Conservation (phyloP, 805 yeast genomes). For the Monosporozyma aerobia region DNA sequence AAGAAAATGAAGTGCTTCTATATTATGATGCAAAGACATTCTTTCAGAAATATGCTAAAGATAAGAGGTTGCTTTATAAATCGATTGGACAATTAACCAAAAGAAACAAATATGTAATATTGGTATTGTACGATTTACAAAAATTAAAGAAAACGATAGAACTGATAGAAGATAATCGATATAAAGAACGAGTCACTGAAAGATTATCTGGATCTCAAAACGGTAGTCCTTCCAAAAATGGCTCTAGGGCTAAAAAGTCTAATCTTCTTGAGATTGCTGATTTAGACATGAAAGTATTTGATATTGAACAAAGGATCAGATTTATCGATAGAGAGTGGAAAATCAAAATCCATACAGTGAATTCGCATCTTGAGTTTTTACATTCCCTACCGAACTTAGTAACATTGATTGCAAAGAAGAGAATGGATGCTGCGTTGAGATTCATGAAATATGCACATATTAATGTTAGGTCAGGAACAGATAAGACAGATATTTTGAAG, state of each 20-base stretch:
- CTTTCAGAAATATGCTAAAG: constrained; percentile 27
- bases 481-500: constrained; percentile 37
- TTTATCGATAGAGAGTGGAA: constrained; percentile 40
- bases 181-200: constrained; percentile 31
- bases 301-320: constrained; percentile 35
- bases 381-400: constrained; percentile 52
- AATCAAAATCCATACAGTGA: constrained; percentile 37
- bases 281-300: constrained; percentile 15
- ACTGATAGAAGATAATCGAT: constrained; percentile 38
- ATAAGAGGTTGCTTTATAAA: constrained; percentile 20
- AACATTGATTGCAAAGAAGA: constrained; percentile 42
- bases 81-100: constrained; percentile 18
- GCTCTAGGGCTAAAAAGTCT: constrained; percentile 3
- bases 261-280: constrained; percentile 12
- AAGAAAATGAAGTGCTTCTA: constrained; percentile 39
- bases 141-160: constrained; percentile 36
- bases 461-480: constrained; percentile 48
- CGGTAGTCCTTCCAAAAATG: not conserved
- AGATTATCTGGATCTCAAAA: constrained; percentile 11
- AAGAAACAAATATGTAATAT: constrained; percentile 28
- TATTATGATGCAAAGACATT: constrained; percentile 41
- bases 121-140: constrained; percentile 44
- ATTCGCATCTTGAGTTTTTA: constrained; percentile 35
- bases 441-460: constrained; percentile 47
- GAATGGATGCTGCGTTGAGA: constrained; percentile 49